Evolutionary conservation across 108 stramenopile species (phyloP).

Genomic region (Chaetoceros tenuissimus): DNA sequence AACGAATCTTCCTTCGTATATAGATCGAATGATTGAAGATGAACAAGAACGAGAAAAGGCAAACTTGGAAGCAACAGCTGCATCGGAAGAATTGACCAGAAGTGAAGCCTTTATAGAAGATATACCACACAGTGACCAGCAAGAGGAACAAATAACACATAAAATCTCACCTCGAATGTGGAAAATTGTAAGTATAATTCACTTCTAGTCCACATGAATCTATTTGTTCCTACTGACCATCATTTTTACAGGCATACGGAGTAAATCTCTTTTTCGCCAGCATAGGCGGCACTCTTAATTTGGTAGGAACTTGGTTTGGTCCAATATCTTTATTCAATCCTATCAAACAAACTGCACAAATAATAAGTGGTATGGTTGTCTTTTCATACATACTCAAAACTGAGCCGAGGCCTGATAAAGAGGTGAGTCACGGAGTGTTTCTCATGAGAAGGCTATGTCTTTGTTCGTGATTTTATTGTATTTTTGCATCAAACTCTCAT

Average conservation of each 20-base stretch:
- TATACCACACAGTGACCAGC: background rate
- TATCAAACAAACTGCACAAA: background rate
- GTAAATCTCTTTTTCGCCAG: background rate
- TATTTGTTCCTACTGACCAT: background rate
- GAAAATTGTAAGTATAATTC: background rate
- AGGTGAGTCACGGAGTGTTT: too few species aligned
- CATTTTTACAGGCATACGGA: background rate
- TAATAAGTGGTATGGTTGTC: background rate
- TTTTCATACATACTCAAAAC: background rate
- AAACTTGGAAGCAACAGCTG: too few species aligned
- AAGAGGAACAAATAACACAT: background rate
- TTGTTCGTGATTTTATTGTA: background rate
- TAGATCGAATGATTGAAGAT: background rate
- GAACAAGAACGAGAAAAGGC: background rate
- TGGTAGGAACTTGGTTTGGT: background rate
- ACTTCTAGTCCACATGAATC: background rate
- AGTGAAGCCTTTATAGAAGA: background rate
- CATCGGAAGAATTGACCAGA: too few species aligned
- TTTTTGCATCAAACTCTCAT: background rate
- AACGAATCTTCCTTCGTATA: background rate
- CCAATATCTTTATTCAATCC: background rate
- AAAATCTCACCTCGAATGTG: background rate
- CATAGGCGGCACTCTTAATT: background rate
- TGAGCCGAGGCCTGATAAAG: background rate
- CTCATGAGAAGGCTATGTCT: too few species aligned